phyloP scores from a whole-genome alignment of 78 protist species.

The Bigelowiella natans region DNA sequence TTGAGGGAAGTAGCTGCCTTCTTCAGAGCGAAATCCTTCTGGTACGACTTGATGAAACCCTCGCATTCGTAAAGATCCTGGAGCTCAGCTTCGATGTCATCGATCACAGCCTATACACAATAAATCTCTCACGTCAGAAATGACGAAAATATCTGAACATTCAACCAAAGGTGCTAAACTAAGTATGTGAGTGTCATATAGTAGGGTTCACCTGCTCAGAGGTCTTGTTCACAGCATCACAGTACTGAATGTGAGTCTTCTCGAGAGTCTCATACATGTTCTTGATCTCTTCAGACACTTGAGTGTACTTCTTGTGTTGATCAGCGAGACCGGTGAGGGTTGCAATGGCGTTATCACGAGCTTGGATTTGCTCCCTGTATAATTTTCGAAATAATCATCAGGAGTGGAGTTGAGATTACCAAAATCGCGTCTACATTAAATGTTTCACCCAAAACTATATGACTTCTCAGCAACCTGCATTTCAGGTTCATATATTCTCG shows the following conservation, averaged over 20 bases:
- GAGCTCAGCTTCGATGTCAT: background rate
- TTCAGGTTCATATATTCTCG: too few species aligned
- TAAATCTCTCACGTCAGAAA: background rate
- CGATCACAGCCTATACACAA: background rate
- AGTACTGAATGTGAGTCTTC: background rate
- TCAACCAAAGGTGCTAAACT: too few species aligned
- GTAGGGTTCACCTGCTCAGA: background rate
- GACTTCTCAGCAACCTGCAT: too few species aligned
- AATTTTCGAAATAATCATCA: too few species aligned
- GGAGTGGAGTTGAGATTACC: too few species aligned
- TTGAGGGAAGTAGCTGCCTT: background rate
- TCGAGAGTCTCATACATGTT: background rate
- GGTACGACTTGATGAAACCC: background rate
- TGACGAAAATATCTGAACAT: too few species aligned
- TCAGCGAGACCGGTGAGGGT: background rate
- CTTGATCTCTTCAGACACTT: background rate
- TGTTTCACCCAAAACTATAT: too few species aligned
- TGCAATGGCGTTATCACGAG: background rate
- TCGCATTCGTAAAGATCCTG: background rate
- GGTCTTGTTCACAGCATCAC: background rate
- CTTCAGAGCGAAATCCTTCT: background rate
- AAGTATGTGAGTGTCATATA: background rate
- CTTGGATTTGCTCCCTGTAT: background rate
- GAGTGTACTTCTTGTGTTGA: background rate
- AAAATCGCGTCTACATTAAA: too few species aligned